Percentiles rank a stretch among this genome's conserved stretches.
phyloP scores from a whole-genome alignment of 2,329 filamentous ascomycete genomes.

The Aspergillus latus region DNA sequence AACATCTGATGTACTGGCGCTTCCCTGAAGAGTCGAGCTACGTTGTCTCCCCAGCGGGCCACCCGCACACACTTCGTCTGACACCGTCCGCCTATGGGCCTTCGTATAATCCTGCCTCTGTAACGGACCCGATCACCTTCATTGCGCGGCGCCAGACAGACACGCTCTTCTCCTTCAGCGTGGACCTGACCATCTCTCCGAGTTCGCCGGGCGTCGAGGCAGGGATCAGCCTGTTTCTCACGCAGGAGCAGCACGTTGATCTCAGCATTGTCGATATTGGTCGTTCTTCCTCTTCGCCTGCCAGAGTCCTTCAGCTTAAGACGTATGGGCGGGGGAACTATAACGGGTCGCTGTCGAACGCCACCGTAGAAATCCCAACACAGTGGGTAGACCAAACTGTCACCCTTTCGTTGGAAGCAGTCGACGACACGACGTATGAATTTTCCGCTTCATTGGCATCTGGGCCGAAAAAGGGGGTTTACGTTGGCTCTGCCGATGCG shows the following conservation, averaged over 20 bases:
- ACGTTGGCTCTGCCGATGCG: not conserved
- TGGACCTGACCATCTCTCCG: slow-evolving; percentile 14
- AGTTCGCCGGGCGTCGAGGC: slow-evolving; percentile 11
- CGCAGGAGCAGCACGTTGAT: slow-evolving; percentile 23
- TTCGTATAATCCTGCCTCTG: slow-evolving; percentile 47
- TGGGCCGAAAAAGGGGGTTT: not conserved
- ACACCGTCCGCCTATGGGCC: slow-evolving; percentile 54
- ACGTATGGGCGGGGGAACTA: slow-evolving; percentile 2
- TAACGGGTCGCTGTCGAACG: not conserved
- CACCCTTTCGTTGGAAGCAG: not conserved
- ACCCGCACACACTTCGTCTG: slow-evolving; percentile 49
- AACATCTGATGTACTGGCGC: slow-evolving; percentile 59
- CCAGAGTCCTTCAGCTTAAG: not conserved
- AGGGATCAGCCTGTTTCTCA: slow-evolving; percentile 21
- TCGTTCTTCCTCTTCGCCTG: not conserved
- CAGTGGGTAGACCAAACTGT: not conserved
- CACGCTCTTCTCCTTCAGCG: slow-evolving; percentile 19
- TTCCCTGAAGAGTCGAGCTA: slow-evolving; percentile 50
- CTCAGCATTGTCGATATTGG: slow-evolving; percentile 13
- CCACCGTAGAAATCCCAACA: not conserved
- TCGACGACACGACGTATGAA: slow-evolving; percentile 4
- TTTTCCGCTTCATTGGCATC: slow-evolving; percentile 5
- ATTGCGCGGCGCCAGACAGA: slow-evolving; percentile 21
- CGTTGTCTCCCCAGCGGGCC: slow-evolving; percentile 45
- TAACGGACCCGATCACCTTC: slow-evolving; percentile 13